Evolutionary conservation across 2,329 filamentous ascomycete genomes (phyloP).

Genomic region (Arthrobotrys musiformis): DNA sequence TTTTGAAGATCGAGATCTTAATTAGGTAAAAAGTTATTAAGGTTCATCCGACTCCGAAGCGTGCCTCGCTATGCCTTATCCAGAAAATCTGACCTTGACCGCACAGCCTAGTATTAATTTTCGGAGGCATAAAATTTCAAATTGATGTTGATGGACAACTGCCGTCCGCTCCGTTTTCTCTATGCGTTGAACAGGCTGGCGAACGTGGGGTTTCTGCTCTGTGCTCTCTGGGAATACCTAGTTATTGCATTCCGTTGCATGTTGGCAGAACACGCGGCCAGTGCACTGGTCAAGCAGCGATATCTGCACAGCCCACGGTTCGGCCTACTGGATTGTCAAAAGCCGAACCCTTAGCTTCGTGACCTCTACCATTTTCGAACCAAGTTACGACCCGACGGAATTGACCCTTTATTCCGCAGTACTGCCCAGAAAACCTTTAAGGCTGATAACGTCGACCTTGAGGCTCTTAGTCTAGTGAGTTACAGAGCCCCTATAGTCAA

Average conservation of each 20-base stretch:
- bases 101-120: constrained; percentile 8
- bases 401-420: constrained; percentile 2
- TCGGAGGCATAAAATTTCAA: background rate
- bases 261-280: constrained; percentile 5
- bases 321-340: background rate
- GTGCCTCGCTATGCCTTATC: background rate
- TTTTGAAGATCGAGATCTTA: background rate
- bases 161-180: background rate
- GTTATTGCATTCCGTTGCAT: background rate
- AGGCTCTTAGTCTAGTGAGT: background rate
- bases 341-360: background rate
- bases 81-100: background rate
- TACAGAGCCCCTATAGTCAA: too few species aligned
- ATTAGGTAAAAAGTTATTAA: background rate
- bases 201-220: background rate
- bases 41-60: constrained; percentile 17
- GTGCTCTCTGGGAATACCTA: background rate
- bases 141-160: background rate
- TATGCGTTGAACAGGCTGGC: background rate
- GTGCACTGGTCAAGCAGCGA: background rate
- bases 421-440: background rate
- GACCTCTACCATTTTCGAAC: background rate
- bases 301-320: constrained; percentile 2
- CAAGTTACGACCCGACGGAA: background rate
- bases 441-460: constrained; percentile 8